phyloP scores from a whole-genome alignment of 202 grass and related monocot genomes.

The Schoenoplectus triqueter region DNA sequence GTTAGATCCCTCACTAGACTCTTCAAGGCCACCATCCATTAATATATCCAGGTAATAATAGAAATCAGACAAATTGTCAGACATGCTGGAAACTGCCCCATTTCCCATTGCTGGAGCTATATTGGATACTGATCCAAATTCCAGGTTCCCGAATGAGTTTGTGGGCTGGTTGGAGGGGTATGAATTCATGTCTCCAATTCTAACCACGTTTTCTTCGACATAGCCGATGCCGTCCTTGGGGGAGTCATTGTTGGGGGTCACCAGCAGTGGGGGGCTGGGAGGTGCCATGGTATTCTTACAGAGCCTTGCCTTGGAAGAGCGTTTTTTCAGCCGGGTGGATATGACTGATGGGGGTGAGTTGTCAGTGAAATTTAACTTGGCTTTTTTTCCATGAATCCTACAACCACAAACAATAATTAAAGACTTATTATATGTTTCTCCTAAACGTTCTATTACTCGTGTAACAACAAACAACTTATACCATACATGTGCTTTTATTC shows the following conservation, averaged over 20 bases:
- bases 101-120: not conserved
- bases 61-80: not conserved
- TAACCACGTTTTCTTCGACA: not conserved
- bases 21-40: not conserved
- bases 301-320: not conserved
- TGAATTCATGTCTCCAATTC: not conserved
- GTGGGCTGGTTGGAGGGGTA: not conserved
- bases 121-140: not conserved
- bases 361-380: constrained; percentile 64
- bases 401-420: not conserved
- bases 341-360: not conserved
- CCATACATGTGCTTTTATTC: not conserved
- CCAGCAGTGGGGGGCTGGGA: not conserved
- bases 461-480: not conserved
- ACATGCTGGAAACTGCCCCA: not conserved
- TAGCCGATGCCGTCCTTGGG: not conserved
- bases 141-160: not conserved
- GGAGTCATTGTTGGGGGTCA: not conserved
- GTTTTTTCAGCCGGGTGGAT: not conserved
- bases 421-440: not conserved
- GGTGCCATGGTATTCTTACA: not conserved
- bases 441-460: not conserved
- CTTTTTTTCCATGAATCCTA: constrained; percentile 58
- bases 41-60: not conserved
- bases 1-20: not conserved